Conservation (phyloP, 768 basidiomycete genomes). For the Pleurotus sapidus region DNA sequence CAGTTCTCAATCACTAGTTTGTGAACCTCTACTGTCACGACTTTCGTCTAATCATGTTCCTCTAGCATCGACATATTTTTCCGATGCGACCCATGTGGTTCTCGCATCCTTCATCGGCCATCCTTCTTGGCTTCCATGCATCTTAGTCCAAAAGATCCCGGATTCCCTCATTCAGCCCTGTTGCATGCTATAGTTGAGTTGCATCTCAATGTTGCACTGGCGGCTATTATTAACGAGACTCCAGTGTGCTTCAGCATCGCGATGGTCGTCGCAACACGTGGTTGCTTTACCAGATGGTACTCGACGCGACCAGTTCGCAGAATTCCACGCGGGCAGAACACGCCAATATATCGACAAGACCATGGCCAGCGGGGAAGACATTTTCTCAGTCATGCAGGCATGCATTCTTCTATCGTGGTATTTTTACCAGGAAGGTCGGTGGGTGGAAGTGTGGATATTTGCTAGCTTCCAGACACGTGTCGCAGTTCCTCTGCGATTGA, state of each 20-base stretch:
- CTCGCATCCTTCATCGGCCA: constrained; percentile 78
- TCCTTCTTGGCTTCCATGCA: constrained; percentile 80
- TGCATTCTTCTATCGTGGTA: constrained; percentile 88
- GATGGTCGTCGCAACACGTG: constrained; percentile 74
- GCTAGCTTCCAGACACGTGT: constrained; percentile 83
- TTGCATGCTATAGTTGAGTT: constrained; percentile 82
- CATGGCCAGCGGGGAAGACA: constrained; percentile 86
- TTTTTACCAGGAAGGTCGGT: constrained; percentile 84
- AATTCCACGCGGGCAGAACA: constrained; percentile 86
- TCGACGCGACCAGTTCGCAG: constrained; percentile 81
- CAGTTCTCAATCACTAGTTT: constrained; percentile 72
- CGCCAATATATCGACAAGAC: constrained; percentile 84
- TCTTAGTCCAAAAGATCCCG: constrained; percentile 74
- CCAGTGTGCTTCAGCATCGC: constrained; percentile 80
- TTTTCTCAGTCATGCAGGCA: constrained; percentile 85
- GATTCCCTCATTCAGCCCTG: constrained; percentile 87
- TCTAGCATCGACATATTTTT: constrained; percentile 84
- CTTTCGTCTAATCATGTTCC: no score
- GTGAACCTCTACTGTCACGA: constrained; percentile 22
- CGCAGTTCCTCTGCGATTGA: constrained; percentile 76
- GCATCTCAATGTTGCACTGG: background rate
- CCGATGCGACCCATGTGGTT: constrained; percentile 82
- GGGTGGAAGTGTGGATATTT: constrained; percentile 93
- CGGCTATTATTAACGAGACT: constrained; percentile 12
- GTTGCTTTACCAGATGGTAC: constrained; percentile 70